Evolutionary conservation across 208 protist species (phyloP).

Genomic region (Acanthamoeba lenticulata): DNA sequence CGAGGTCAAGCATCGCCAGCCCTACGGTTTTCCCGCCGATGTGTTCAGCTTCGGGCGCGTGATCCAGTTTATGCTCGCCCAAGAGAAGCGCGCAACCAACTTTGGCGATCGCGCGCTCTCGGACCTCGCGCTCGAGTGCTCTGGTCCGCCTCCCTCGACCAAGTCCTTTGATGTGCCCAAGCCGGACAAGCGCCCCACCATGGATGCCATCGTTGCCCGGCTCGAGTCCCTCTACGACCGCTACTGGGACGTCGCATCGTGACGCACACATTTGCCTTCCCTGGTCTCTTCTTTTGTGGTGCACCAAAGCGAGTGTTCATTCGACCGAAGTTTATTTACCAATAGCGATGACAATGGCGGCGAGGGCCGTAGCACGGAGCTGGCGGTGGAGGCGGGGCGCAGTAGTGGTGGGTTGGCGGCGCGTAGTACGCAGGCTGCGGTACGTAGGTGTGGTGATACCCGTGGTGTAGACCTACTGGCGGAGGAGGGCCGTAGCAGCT

Average conservation of each 20-base stretch:
- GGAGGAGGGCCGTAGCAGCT: neutral
- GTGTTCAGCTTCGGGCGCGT: neutral
- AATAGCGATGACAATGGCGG: too few species aligned
- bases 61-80: neutral
- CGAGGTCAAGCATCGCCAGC: neutral
- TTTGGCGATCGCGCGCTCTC: neutral
- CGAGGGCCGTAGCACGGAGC: too few species aligned
- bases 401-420: too few species aligned
- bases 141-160: too few species aligned
- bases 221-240: neutral
- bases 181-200: neutral
- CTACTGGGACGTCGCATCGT: neutral
- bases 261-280: too few species aligned
- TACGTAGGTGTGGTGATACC: too few species aligned
- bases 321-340: too few species aligned
- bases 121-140: neutral
- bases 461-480: too few species aligned
- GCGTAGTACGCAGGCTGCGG: too few species aligned
- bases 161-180: neutral
- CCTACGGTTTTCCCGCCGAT: neutral
- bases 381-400: too few species aligned
- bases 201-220: neutral
- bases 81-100: neutral
- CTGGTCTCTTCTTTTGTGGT: too few species aligned
- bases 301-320: too few species aligned